Evolutionary conservation across 352 stramenopile genomes (phyloP).

Genomic region (Phytophthora fragariaefolia): DNA sequence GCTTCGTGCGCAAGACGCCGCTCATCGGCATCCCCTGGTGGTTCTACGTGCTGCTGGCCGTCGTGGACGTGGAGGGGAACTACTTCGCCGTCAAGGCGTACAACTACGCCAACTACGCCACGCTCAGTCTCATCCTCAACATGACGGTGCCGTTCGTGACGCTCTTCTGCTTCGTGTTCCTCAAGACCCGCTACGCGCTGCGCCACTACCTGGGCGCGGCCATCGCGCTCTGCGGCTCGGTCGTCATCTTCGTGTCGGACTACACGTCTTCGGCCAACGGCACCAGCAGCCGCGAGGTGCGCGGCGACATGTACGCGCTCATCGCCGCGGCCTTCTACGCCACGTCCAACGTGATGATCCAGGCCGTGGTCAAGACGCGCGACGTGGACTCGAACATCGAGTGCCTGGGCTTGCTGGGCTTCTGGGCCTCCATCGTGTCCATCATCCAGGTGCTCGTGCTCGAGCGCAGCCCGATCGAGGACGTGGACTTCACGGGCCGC

Average conservation of each 20-base stretch:
- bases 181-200: constrained; percentile 67
- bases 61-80: constrained; percentile 75
- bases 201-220: constrained; percentile 56
- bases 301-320: constrained; percentile 67
- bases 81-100: constrained; percentile 77
- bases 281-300: constrained; percentile 46
- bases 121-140: constrained; percentile 70
- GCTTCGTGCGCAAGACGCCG: constrained; percentile 42
- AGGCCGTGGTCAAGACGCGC: constrained; percentile 68
- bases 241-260: constrained; percentile 69
- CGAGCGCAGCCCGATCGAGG: constrained; percentile 50
- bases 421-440: constrained; percentile 61
- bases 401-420: constrained; percentile 56
- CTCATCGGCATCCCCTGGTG: constrained; percentile 51
- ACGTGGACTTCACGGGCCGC: constrained; percentile 50
- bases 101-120: constrained; percentile 77
- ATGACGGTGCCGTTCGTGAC: constrained; percentile 74
- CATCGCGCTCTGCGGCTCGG: constrained; percentile 51
- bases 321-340: constrained; percentile 68
- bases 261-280: constrained; percentile 56
- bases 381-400: constrained; percentile 67
- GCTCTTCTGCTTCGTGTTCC: constrained; percentile 70
- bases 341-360: constrained; percentile 77
- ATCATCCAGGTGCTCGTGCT: constrained; percentile 61
- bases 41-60: constrained; percentile 67